Percentiles rank a stretch among this genome's conserved stretches.
Evolutionary conservation across 1,284 basidiomycete species (phyloP).

Genomic region (Rhodotorula sp.): DNA sequence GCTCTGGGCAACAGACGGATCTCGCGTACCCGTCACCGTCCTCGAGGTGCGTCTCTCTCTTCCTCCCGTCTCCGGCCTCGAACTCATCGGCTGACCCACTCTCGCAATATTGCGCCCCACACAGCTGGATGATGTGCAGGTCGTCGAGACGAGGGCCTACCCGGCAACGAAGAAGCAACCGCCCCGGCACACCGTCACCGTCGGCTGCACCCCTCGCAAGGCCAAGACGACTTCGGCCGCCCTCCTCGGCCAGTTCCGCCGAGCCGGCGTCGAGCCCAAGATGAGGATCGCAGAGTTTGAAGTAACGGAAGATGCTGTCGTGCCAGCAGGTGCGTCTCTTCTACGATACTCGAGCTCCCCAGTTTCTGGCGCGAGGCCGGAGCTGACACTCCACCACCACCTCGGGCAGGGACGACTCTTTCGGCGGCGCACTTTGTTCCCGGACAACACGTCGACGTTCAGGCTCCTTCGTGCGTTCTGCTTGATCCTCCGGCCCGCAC

Average conservation of each 20-base stretch:
- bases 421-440: slow-evolving; percentile 96
- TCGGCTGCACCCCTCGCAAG: slow-evolving; percentile 50
- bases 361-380: background rate
- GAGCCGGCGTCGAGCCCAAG: slow-evolving; percentile 80
- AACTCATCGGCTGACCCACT: background rate
- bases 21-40: slow-evolving; percentile 84
- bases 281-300: slow-evolving; percentile 85
- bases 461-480: slow-evolving; percentile 77
- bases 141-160: slow-evolving; percentile 48
- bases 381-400: background rate
- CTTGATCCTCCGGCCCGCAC: no score
- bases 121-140: slow-evolving; percentile 56
- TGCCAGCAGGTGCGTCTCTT: slow-evolving; percentile 69
- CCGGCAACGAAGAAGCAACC: slow-evolving; percentile 44
- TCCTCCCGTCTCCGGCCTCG: background rate
- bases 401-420: slow-evolving; percentile 69
- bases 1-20: slow-evolving; percentile 87
- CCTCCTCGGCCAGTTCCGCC: slow-evolving; percentile 83
- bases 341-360: background rate
- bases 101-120: background rate
- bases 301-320: slow-evolving; percentile 81
- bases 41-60: slow-evolving; percentile 68
- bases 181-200: slow-evolving; percentile 51
- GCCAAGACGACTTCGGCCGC: slow-evolving; percentile 61
- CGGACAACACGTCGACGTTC: slow-evolving; percentile 92